phyloP scores from a whole-genome alignment of 1,284 basidiomycete species.

The Golubevia pallescens region DNA sequence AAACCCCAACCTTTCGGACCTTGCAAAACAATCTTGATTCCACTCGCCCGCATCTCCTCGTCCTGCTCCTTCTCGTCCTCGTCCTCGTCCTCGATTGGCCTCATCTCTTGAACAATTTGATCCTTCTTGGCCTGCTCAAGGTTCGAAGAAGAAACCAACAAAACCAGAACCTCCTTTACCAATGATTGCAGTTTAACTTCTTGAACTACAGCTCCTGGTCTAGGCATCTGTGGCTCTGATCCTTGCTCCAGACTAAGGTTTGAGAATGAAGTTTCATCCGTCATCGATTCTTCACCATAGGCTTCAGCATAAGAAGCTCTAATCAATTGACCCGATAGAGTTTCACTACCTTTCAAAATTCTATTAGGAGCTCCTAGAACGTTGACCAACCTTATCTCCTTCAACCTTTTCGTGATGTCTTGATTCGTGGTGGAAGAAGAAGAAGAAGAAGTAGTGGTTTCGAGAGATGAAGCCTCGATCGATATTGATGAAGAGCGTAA shows the following conservation, averaged over 20 bases:
- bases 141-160: neutral
- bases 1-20: neutral
- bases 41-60: neutral
- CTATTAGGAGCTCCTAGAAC: neutral
- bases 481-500: no score
- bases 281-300: neutral
- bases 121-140: neutral
- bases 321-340: neutral
- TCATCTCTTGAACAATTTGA: neutral
- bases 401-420: neutral
- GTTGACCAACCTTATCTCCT: neutral
- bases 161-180: neutral
- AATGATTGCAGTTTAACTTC: neutral
- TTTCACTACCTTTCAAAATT: neutral
- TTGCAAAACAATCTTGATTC: neutral
- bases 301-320: neutral
- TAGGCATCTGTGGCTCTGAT: neutral
- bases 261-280: neutral
- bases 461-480: no score
- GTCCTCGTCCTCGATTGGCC: no score
- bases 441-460: no score
- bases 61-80: neutral
- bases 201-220: neutral
- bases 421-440: neutral
- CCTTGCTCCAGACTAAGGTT: neutral